Base-by-base conservation (phyloP, 179 eudicot genomes). In the Beta lomatogona region DNA sequence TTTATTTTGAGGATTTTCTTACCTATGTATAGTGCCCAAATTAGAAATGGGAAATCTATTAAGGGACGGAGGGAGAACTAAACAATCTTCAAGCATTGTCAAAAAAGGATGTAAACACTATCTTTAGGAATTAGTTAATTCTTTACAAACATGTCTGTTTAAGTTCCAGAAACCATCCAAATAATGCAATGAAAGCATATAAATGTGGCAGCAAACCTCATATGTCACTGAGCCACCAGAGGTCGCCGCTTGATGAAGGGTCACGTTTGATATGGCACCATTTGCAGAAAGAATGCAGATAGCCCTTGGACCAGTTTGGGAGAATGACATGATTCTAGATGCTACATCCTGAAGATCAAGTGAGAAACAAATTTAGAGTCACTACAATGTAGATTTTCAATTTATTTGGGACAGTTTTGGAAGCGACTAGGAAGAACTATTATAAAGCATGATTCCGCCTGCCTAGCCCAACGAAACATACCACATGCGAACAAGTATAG, bases 161-260 rank as follows among this genome's bases (percentile, higher is more conserved):
- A 14, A 78, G 28, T 22, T 73, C 45, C 64, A 54, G 52, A 9
- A 48, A 48, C 52, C 18, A 12, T 73, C 12, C 15, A 65, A 53
- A 22, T 11, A 48, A 73, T 58, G 22, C 48, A 25, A 31, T 7
- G 31, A 73, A 48, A 72, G 78, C 15, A 48, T 54, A 75, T 52
- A 57, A 57, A 53, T 68, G 28, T 55, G 41, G 64, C 22, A 53
- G 86, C 85, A 87, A 83, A 93, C 97, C 97, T 93, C 97, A 36
- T 92, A 93, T 65, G 97, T 92, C 72, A 92, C 92, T 52, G 92
- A 89, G 82, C 93, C 95, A 81, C 97, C 97, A 36, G 93, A 88
- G 45, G 92, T 90, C 64, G 95, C 91, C n/a, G 93, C 88, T 88
- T 91, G 94, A 66, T 92, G 90, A 67, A 93, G 92, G 41, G 97